Evolutionary conservation across 345 rosid genomes (phyloP).

Genomic region (Murraya paniculata): DNA sequence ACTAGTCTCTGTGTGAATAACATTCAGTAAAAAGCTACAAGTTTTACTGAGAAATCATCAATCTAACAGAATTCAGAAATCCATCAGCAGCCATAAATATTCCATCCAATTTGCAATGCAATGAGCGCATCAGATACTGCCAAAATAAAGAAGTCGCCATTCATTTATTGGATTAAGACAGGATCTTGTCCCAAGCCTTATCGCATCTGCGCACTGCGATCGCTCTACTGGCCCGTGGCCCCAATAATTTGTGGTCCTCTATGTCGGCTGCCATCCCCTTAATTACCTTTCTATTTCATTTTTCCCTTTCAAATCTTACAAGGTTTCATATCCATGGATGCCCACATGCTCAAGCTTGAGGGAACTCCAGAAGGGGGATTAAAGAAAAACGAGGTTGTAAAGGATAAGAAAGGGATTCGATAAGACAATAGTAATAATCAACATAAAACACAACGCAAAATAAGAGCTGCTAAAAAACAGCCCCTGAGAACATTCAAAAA

Average conservation of each 20-base stretch:
- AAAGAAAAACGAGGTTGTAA: neutral
- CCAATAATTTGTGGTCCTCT: neutral
- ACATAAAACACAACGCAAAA: neutral
- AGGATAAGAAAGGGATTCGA: neutral
- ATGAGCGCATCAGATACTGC: too few relatives aligned
- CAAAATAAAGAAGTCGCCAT: neutral
- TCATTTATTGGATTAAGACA: neutral
- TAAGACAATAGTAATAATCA: neutral
- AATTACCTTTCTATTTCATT: neutral
- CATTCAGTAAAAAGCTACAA: neutral
- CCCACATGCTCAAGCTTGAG: neutral
- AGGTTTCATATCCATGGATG: too few relatives aligned
- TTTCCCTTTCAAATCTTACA: too few relatives aligned
- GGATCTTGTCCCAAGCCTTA: neutral
- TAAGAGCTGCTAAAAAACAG: neutral
- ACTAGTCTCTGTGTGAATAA: neutral
- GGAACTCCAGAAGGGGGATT: neutral
- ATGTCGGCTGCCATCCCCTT: neutral
- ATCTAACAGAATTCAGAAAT: neutral
- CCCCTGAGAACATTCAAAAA: constrained; percentile 5
- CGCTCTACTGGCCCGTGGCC: neutral
- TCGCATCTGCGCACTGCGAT: neutral
- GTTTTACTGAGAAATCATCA: neutral
- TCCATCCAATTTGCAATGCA: too few relatives aligned
- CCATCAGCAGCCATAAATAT: too few relatives aligned